A percentile compares a stretch with the other conserved stretches of the same genome.
These are phyloP conservation scores for Vickermania spadyakhi DNA, from an alignment of 208 protist genomes.

Conservation along the genomic window DNA sequence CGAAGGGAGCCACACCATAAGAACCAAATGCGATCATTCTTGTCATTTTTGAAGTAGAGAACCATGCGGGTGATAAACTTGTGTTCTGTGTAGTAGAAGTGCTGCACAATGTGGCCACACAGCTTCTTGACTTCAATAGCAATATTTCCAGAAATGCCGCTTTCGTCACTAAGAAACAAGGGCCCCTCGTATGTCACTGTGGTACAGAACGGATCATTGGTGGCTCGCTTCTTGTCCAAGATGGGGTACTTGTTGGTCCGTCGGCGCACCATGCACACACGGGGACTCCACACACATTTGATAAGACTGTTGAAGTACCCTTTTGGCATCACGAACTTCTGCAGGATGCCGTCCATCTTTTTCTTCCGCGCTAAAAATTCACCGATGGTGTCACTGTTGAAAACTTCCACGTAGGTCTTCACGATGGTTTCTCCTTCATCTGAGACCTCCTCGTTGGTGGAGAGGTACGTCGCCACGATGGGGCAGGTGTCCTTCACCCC, in stretches of 20 bases:
- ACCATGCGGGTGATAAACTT: slow-evolving; percentile 90
- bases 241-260: slow-evolving; percentile 74
- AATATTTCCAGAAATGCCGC: slow-evolving; percentile 62
- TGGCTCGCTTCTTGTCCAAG: slow-evolving; percentile 52
- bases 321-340: slow-evolving; percentile 81
- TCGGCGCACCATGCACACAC: slow-evolving; percentile 78
- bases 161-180: slow-evolving; percentile 67
- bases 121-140: slow-evolving; percentile 64
- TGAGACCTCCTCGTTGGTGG: slow-evolving; percentile 33
- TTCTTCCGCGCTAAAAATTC: slow-evolving; percentile 72
- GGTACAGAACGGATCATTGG: slow-evolving; percentile 55
- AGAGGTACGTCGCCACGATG: slow-evolving; percentile 75
- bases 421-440: slow-evolving; percentile 34
- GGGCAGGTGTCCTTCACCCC: slow-evolving; percentile 26
- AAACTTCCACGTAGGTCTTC: slow-evolving; percentile 72
- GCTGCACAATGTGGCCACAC: slow-evolving; percentile 71
- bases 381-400: slow-evolving; percentile 67
- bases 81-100: slow-evolving; percentile 88
- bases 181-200: slow-evolving; percentile 85
- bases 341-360: slow-evolving; percentile 78
- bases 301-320: slow-evolving; percentile 80
- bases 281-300: slow-evolving; percentile 78
- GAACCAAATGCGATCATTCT: slow-evolving; percentile 61
- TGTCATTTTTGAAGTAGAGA: slow-evolving; percentile 81
- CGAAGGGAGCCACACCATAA: slow-evolving; percentile 81